A percentile compares a stretch with the other conserved stretches of the same genome.
Conservation (phyloP, 2,329 filamentous ascomycete genomes). For the Stagonosporopsis rhizophila region DNA sequence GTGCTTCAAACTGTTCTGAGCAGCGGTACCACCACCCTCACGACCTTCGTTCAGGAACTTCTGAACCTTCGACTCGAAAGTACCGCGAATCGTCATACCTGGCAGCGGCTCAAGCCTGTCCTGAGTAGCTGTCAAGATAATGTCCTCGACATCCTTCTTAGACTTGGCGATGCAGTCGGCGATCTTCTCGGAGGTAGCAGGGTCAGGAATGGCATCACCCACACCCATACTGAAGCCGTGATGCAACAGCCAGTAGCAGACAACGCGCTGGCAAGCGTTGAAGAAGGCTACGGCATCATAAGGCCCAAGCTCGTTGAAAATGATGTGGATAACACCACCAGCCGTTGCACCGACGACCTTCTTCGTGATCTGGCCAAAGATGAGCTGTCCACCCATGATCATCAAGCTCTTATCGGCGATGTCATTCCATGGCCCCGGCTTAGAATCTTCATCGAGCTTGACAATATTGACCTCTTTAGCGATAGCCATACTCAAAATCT, state of each 20-base stretch:
- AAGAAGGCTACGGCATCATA: slow-evolving; percentile 91
- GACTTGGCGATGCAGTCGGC: slow-evolving; percentile 80
- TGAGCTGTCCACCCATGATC: slow-evolving; percentile 84
- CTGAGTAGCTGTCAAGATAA: slow-evolving; percentile 79
- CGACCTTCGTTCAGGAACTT: slow-evolving; percentile 92
- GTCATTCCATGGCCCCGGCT: slow-evolving; percentile 63
- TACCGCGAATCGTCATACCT: slow-evolving; percentile 98
- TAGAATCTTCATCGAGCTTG: slow-evolving; percentile 66
- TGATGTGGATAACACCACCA: slow-evolving; percentile 92
- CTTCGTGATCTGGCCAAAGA: slow-evolving; percentile 91
- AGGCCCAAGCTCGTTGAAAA: slow-evolving; percentile 92
- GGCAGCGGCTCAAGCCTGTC: slow-evolving; percentile 91
- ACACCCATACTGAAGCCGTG: slow-evolving; percentile 98
- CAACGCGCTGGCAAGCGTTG: slow-evolving; percentile 91
- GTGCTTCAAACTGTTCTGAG: slow-evolving; percentile 91
- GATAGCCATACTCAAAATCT: slow-evolving; percentile 92
- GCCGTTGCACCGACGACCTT: slow-evolving; percentile 90
- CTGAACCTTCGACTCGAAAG: slow-evolving; percentile 96
- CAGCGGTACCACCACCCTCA: slow-evolving; percentile 93
- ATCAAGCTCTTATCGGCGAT: slow-evolving; percentile 78
- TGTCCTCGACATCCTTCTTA: slow-evolving; percentile 78
- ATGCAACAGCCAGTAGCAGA: slow-evolving; percentile 97
- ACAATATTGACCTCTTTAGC: slow-evolving; percentile 80
- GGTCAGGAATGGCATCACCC: slow-evolving; percentile 95
- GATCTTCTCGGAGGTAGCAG: slow-evolving; percentile 81